Conservation (phyloP, 176 grass and related monocot species). For the Zea luxurians region DNA sequence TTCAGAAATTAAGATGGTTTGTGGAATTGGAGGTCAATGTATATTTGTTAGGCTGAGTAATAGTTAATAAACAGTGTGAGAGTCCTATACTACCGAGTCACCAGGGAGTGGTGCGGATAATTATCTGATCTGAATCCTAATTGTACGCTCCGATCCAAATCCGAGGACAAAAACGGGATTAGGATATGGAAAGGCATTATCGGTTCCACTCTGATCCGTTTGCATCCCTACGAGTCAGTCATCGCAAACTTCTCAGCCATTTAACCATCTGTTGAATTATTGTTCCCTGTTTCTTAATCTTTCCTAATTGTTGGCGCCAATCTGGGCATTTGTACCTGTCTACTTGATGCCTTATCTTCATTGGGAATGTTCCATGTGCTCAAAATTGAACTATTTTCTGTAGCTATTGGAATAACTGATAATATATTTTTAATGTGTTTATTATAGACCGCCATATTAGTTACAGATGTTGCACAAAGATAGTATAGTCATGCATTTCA, state of each 20-base stretch:
- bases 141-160: too few species aligned
- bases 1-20: background rate
- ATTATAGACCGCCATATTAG: background rate
- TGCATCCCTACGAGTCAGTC: too few species aligned
- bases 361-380: background rate
- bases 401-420: conserved; percentile 17
- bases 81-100: background rate
- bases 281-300: background rate
- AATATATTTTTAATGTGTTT: background rate
- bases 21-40: background rate
- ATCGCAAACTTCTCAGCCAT: background rate
- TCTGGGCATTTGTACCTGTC: background rate
- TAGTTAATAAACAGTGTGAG: conserved; percentile 2
- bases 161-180: too few species aligned
- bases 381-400: background rate
- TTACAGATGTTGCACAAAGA: background rate
- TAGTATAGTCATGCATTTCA: background rate
- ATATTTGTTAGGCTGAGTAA: background rate
- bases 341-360: conserved; percentile 2
- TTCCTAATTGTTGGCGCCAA: background rate
- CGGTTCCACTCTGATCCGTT: too few species aligned
- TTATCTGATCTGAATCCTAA: too few species aligned
- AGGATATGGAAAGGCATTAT: too few species aligned
- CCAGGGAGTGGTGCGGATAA: too few species aligned
- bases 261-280: background rate